These are phyloP conservation scores for Plasmodium fragile DNA, from an alignment of 169 alveolate genomes.

Conservation along the genomic window DNA sequence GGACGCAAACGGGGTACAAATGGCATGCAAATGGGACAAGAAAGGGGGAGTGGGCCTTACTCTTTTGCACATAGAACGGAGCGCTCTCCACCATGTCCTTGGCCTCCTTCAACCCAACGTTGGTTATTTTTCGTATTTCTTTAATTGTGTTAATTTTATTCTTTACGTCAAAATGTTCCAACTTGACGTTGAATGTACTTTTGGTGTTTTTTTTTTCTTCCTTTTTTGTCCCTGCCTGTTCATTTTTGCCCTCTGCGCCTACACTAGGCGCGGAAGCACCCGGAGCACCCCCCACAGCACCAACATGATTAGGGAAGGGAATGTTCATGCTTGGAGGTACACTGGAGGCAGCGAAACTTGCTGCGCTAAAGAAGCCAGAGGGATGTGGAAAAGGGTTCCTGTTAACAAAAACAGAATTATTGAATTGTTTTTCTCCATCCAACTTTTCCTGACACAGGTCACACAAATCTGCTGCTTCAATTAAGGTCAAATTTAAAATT, in stretches of 20 bases:
- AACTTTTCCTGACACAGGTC: slow-evolving; percentile 89
- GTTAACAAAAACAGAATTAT: slow-evolving; percentile 79
- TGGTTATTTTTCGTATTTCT: slow-evolving; percentile 86
- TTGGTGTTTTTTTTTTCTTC: slow-evolving; percentile 78
- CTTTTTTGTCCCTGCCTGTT: slow-evolving; percentile 19
- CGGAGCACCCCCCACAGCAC: background rate
- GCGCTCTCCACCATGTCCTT: slow-evolving; percentile 88
- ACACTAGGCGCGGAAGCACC: background rate
- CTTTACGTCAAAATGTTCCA: slow-evolving; percentile 84
- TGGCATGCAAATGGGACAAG: background rate
- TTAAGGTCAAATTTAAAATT: slow-evolving; percentile 86
- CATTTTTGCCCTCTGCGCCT: slow-evolving; percentile 8
- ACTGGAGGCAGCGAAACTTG: background rate
- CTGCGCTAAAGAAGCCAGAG: slow-evolving; percentile 22
- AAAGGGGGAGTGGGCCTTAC: background rate
- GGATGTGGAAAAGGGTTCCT: slow-evolving; percentile 92
- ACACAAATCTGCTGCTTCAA: slow-evolving; percentile 92
- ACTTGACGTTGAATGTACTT: slow-evolving; percentile 76
- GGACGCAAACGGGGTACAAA: background rate
- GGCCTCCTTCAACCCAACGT: slow-evolving; percentile 86
- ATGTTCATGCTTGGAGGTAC: background rate
- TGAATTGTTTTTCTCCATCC: slow-evolving; percentile 78
- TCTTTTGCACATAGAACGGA: slow-evolving; percentile 85
- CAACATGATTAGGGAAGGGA: background rate
- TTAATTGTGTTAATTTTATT: slow-evolving; percentile 89